Evolutionary conservation across 1,284 basidiomycete genomes (phyloP).

Genomic region (Tremellales sp.): DNA sequence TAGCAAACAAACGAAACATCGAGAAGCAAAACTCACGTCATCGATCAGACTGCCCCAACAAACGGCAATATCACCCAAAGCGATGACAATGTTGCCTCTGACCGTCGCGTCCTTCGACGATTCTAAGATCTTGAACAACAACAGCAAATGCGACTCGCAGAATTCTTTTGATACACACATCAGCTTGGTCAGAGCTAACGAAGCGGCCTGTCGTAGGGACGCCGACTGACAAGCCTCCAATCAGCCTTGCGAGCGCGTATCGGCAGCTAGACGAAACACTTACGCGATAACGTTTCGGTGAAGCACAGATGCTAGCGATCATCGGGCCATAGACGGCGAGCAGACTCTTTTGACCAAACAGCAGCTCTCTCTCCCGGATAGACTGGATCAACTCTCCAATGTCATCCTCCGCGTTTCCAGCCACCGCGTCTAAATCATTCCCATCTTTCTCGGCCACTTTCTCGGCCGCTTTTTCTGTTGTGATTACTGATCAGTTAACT

Average conservation of each 20-base stretch:
- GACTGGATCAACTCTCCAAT: slow-evolving; percentile 85
- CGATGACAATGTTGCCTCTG: slow-evolving; percentile 93
- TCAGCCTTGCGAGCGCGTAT: not conserved
- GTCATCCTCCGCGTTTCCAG: slow-evolving; percentile 96
- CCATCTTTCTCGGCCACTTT: slow-evolving; percentile 58
- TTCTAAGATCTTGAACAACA: slow-evolving; percentile 91
- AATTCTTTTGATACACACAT: slow-evolving; percentile 92
- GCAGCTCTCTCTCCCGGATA: slow-evolving; percentile 80
- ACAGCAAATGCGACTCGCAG: slow-evolving; percentile 81
- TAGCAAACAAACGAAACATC: not conserved
- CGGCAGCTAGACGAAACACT: slow-evolving; percentile 12
- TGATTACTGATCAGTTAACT: slow-evolving; percentile 30
- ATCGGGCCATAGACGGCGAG: slow-evolving; percentile 83
- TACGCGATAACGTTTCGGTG: slow-evolving; percentile 80
- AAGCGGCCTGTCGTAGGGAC: slow-evolving; percentile 79
- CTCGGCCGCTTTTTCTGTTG: slow-evolving; percentile 44
- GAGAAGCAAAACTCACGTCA: slow-evolving; percentile 53
- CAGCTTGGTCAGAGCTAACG: slow-evolving; percentile 88
- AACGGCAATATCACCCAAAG: slow-evolving; percentile 92
- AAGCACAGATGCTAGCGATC: slow-evolving; percentile 80
- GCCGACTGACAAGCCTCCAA: slow-evolving; percentile 61
- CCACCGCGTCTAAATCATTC: slow-evolving; percentile 94
- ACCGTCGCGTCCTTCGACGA: slow-evolving; percentile 84
- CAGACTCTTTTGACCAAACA: slow-evolving; percentile 80
- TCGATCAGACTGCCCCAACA: slow-evolving; percentile 95